Evolutionary conservation across 495 filamentous ascomycete species (phyloP), one percentile per base, ranked within the genome.

Genomic region (Sabuloglossum arenarium): DNA sequence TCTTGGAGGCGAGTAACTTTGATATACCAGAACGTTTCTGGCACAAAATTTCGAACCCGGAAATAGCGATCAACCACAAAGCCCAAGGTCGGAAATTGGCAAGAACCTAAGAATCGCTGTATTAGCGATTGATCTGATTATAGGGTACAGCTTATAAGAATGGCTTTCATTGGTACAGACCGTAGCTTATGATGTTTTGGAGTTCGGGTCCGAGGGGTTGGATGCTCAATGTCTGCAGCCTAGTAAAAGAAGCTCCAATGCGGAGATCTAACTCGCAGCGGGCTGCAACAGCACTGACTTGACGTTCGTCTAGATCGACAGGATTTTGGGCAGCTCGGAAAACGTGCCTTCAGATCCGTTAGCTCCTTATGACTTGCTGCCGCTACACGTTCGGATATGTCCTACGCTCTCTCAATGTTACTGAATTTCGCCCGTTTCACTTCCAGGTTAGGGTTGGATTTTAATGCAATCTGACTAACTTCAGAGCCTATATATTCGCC

Each of bases 41-140:
- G 85, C 19, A 90, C 81, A 64, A 98, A 98, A 62, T 93, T 95
- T 58, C 84, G 78, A 43, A 98, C 88, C 59, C 81, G 76, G 55
- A 94, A 84, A 65, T 97, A 98, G 21, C 90, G 79, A 66, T 98
- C 93, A 14, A 98, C 91, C 0, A 98, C 88, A 60, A 98, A 98
- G 2, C 91, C 91, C 12, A 98, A 71, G 0, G 93, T 97, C 12
- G 91, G 91, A 63, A 98, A 98, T 69, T 98, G 91, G 58, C 91
- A 98, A 12, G 88, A 93, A 16, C 89, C 86, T 91, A 54, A 43
- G n/a, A 4, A 21, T 10, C 9, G 3, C 19, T 55, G 16, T 37
- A 27, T 37, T 25, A 55, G 53, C 5, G 29, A 55, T 55, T 28
- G 19, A 12, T 16, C 12, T 25, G 23, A n/a, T n/a, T n/a, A n/a